These are phyloP conservation scores for Clarireedia hainanense DNA, from an alignment of 2,329 filamentous ascomycete genomes.

Conservation along the genomic window DNA sequence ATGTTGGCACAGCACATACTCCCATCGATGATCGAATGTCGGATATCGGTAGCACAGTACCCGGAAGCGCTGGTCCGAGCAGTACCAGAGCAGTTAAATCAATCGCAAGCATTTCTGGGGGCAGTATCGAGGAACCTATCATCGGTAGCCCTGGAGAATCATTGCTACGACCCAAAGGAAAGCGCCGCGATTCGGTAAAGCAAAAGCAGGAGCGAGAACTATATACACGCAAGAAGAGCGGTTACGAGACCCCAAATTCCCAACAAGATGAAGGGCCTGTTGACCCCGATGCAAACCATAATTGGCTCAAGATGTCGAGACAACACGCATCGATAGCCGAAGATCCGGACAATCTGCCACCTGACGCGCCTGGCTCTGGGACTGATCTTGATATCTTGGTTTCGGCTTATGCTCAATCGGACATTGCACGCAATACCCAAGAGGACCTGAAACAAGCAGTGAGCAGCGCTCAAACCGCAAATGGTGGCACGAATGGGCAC, in stretches of 20 bases:
- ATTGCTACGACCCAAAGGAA: constrained; percentile 56
- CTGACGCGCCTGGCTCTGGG: constrained; percentile 47
- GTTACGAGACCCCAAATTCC: constrained; percentile 54
- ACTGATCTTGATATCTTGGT: constrained; percentile 82
- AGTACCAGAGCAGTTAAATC: constrained; percentile 87
- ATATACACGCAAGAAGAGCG: constrained; percentile 71
- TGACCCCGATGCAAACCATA: constrained; percentile 39
- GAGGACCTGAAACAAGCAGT: constrained; percentile 73
- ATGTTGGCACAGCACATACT: constrained; percentile 58
- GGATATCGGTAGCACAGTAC: constrained; percentile 56
- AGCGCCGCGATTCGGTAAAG: constrained; percentile 72
- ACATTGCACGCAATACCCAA: constrained; percentile 64
- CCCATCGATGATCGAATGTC: constrained; percentile 48
- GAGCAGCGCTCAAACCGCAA: constrained; percentile 54
- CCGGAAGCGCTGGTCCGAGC: constrained; percentile 67
- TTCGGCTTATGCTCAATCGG: constrained; percentile 65
- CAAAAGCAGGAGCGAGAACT: constrained; percentile 83
- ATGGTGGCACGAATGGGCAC: constrained; percentile 51
- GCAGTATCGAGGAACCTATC: constrained; percentile 56
- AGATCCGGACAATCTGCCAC: constrained; percentile 57
- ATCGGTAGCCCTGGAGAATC: constrained; percentile 52
- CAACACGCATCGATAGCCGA: constrained; percentile 54
- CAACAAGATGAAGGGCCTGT: constrained; percentile 49
- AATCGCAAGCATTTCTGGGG: constrained; percentile 73
- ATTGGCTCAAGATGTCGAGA: constrained; percentile 52